Evolutionary conservation across 805 yeast species (phyloP).

Genomic region (Trichomonascus vanleenenianus): DNA sequence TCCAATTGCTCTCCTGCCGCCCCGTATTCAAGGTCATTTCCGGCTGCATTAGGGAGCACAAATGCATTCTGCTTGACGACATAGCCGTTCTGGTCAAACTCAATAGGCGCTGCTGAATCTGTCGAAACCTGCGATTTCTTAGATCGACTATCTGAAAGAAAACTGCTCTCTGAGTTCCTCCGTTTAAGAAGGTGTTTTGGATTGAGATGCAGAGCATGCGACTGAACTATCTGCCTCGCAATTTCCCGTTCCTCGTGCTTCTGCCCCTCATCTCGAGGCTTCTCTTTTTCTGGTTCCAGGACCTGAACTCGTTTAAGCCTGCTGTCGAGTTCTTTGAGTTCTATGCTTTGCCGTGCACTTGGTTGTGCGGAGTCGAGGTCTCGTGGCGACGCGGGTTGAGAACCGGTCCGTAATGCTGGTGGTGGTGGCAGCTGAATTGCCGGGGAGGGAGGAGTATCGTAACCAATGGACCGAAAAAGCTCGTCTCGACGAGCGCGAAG

Average conservation of each 20-base stretch:
- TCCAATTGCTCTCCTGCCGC: slow-evolving; percentile 27
- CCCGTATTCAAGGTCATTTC: slow-evolving; percentile 17
- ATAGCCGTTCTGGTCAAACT: slow-evolving; percentile 7
- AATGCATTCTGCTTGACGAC: slow-evolving; percentile 14
- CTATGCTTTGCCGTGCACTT: no score
- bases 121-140: neutral
- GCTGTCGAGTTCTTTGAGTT: no score
- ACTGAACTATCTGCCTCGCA: slow-evolving; percentile 11
- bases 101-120: neutral
- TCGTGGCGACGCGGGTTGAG: no score
- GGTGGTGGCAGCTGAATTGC: neutral
- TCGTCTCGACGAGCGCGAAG: neutral
- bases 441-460: neutral
- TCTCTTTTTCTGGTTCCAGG: slow-evolving; percentile 4
- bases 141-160: neutral
- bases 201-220: slow-evolving; percentile 9
- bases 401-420: neutral
- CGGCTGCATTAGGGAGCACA: slow-evolving; percentile 13
- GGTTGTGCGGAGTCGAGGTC: no score
- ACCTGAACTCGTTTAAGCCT: no score
- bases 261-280: slow-evolving; percentile 11
- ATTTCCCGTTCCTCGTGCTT: slow-evolving; percentile 12
- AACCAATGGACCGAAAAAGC: neutral
- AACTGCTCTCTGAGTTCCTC: neutral
- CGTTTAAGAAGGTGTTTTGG: neutral